Evolutionary conservation across 1,284 basidiomycete species (phyloP).

Genomic region (Inonotus obliquus): DNA sequence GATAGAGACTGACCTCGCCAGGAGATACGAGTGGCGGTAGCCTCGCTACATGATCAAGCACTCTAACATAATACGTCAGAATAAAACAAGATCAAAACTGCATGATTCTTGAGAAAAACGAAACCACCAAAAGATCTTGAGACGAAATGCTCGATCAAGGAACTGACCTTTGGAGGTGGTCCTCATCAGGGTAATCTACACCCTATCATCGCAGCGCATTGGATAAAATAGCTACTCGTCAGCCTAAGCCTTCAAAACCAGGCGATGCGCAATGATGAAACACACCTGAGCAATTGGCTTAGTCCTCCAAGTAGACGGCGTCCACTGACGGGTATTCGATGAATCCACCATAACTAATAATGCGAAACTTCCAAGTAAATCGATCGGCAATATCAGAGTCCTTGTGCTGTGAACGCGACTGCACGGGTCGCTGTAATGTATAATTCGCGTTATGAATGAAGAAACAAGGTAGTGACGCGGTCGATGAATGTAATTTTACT

Average conservation of each 20-base stretch:
- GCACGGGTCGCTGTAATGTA: too few relatives aligned
- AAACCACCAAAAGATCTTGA: not conserved
- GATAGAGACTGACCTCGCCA: slow-evolving; percentile 62
- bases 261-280: slow-evolving; percentile 10
- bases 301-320: slow-evolving; percentile 49
- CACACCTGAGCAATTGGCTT: slow-evolving; percentile 46
- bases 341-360: not conserved
- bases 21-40: slow-evolving; percentile 88
- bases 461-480: too few relatives aligned
- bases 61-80: slow-evolving; percentile 37
- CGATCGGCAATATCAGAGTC: not conserved
- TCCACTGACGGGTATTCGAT: slow-evolving; percentile 38
- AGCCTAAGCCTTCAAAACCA: too few relatives aligned
- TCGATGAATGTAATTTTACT: not conserved
- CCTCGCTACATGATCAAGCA: slow-evolving; percentile 68
- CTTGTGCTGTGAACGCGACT: too few relatives aligned
- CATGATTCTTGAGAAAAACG: not conserved
- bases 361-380: not conserved
- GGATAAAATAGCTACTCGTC: not conserved
- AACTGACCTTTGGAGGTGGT: slow-evolving; percentile 29
- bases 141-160: not conserved
- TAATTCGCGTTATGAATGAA: too few relatives aligned
- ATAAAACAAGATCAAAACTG: not conserved
- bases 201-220: slow-evolving; percentile 20
- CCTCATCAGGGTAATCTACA: slow-evolving; percentile 35